Evolutionary conservation across 140 eudicot genomes (phyloP).

Genomic region (Senecio squalidus): DNA sequence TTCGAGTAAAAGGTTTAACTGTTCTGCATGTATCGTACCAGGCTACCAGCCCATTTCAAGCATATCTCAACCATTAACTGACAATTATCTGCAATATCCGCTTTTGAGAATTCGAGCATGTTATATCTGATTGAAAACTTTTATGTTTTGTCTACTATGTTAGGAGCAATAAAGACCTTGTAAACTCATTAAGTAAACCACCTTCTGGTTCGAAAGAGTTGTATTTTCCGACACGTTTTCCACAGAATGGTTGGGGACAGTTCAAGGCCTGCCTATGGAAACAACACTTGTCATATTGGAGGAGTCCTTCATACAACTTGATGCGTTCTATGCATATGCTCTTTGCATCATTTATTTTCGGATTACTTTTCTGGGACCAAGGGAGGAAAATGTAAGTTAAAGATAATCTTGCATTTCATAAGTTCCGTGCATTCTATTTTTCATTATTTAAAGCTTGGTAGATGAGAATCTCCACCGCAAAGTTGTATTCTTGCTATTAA

Average conservation of each 20-base stretch:
- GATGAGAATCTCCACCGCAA: too few species aligned
- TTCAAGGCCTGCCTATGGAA: slow-evolving; percentile 84
- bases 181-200: slow-evolving; percentile 40
- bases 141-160: slow-evolving; percentile 1
- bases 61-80: too few species aligned
- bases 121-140: background rate
- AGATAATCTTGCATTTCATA: too few species aligned
- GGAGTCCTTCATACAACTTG: slow-evolving; percentile 89
- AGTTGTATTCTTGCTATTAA: too few species aligned
- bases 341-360: slow-evolving; percentile 45
- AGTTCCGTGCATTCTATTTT: background rate
- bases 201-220: slow-evolving; percentile 57
- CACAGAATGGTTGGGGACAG: slow-evolving; percentile 72
- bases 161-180: slow-evolving; percentile 59
- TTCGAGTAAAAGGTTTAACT: too few species aligned
- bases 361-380: slow-evolving; percentile 74
- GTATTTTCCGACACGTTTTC: slow-evolving; percentile 51
- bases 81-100: too few species aligned
- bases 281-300: slow-evolving; percentile 86
- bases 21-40: too few species aligned
- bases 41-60: too few species aligned
- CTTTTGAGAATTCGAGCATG: background rate
- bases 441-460: too few species aligned
- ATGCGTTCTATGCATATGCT: slow-evolving; percentile 42
- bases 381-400: slow-evolving; percentile 67